phyloP scores from a whole-genome alignment of 345 rosid genomes.

The Citrus hindsii region DNA sequence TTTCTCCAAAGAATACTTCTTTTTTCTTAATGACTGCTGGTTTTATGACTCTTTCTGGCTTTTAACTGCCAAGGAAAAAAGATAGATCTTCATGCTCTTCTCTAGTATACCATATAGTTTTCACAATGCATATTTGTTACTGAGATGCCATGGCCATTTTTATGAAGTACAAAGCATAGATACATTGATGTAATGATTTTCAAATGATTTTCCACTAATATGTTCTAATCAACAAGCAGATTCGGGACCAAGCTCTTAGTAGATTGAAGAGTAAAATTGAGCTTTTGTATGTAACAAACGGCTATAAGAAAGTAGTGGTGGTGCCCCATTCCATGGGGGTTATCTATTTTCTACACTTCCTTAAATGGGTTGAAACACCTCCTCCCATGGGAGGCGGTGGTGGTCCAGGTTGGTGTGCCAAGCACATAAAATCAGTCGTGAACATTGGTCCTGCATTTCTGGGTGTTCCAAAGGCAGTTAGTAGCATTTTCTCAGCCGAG shows the following conservation, averaged over 20 bases:
- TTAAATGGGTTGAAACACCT: slow-evolving; percentile 77
- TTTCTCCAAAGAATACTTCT: neutral
- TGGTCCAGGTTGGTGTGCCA: slow-evolving; percentile 62
- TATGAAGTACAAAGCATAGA: neutral
- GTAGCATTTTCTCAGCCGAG: slow-evolving; percentile 56
- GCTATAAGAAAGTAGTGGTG: slow-evolving; percentile 67
- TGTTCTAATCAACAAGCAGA: slow-evolving; percentile 37
- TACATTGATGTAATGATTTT: neutral
- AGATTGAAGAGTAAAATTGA: slow-evolving; percentile 77
- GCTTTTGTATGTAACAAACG: slow-evolving; percentile 55
- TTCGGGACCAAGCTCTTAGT: slow-evolving; percentile 67
- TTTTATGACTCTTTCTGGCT: neutral
- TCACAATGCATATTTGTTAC: neutral
- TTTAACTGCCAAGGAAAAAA: neutral
- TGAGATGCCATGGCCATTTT: neutral
- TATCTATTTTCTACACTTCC: slow-evolving; percentile 75
- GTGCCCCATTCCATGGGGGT: slow-evolving; percentile 85
- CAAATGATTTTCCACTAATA: slow-evolving; percentile 19
- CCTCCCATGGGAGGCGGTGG: slow-evolving; percentile 61
- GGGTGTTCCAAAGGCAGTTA: slow-evolving; percentile 63
- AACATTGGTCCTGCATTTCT: slow-evolving; percentile 70
- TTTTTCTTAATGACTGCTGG: neutral
- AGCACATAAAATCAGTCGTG: slow-evolving; percentile 63
- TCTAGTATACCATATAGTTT: neutral
- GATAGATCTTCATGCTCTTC: neutral